These are phyloP conservation scores for Lentinula edodes DNA, from an alignment of 768 basidiomycete species.

Conservation along the genomic window DNA sequence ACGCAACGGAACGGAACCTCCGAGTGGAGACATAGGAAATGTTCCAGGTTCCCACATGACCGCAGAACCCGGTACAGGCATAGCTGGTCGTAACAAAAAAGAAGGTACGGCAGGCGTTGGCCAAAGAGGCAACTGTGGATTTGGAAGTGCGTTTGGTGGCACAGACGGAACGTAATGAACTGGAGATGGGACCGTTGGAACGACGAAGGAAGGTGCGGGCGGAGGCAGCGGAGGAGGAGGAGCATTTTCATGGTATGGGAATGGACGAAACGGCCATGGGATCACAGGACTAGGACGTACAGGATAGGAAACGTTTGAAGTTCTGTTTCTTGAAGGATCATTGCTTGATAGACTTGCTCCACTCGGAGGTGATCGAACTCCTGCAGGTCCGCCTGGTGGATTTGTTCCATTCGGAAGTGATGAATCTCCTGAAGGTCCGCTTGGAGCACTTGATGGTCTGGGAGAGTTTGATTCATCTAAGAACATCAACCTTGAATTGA, in stretches of 20 bases:
- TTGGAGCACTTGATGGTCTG: neutral
- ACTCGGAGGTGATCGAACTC: no score
- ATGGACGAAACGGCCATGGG: neutral
- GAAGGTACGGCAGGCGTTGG: neutral
- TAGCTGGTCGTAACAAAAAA: neutral
- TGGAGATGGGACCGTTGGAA: neutral
- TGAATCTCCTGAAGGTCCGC: neutral
- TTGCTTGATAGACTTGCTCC: neutral
- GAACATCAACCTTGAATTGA: no score
- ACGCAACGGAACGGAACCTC: constrained; percentile 12
- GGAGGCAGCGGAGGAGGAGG: neutral
- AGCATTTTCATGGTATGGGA: neutral
- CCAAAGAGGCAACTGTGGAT: neutral
- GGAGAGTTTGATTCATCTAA: neutral
- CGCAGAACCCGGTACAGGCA: neutral
- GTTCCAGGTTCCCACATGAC: neutral
- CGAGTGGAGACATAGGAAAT: neutral
- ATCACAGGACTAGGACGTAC: neutral
- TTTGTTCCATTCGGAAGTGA: neutral
- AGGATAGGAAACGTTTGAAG: neutral
- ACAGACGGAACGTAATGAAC: neutral
- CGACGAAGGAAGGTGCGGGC: neutral
- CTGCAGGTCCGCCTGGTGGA: neutral
- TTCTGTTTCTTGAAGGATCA: neutral
- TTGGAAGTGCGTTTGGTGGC: neutral